Conservation (phyloP, 495 filamentous ascomycete genomes). For the Massariosphaeria phaeospora region DNA sequence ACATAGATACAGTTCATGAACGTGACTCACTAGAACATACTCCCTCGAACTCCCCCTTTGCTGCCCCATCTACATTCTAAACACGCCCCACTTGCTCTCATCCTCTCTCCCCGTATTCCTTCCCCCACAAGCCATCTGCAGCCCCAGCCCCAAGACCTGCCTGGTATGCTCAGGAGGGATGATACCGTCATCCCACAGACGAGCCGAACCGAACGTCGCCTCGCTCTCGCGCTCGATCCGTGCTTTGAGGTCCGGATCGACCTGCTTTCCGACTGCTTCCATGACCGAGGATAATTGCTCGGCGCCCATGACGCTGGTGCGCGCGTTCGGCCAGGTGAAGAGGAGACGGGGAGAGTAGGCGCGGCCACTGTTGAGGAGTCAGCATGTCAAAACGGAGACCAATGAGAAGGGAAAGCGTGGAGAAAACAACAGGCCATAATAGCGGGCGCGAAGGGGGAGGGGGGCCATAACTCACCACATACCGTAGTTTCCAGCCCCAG, state of each 20-base stretch:
- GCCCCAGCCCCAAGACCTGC: constrained; percentile 71
- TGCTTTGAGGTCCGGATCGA: constrained; percentile 73
- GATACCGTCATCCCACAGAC: constrained; percentile 94
- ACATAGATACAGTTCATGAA: no score
- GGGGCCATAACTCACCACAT: constrained; percentile 57
- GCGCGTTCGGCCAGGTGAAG: constrained; percentile 97
- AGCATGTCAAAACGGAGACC: not conserved
- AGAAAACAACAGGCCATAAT: no score
- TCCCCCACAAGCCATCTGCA: constrained; percentile 72
- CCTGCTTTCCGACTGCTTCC: constrained; percentile 83
- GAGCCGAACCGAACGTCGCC: constrained; percentile 77
- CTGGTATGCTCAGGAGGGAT: constrained; percentile 88
- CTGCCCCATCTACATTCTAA: constrained; percentile 69
- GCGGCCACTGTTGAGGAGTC: constrained; percentile 57
- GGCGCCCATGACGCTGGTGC: constrained; percentile 91
- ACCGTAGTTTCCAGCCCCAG: constrained; percentile 73
- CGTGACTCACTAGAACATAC: not conserved
- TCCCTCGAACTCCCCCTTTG: not conserved
- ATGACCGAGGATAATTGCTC: constrained; percentile 92
- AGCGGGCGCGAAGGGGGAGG: not conserved
- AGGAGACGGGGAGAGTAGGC: constrained; percentile 86
- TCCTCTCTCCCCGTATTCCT: constrained; percentile 53
- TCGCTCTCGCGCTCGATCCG: constrained; percentile 89
- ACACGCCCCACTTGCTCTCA: constrained; percentile 73
- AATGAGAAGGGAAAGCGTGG: not conserved